Evolutionary conservation across 768 basidiomycete genomes (phyloP).

Genomic region (Termitomyces sp.): DNA sequence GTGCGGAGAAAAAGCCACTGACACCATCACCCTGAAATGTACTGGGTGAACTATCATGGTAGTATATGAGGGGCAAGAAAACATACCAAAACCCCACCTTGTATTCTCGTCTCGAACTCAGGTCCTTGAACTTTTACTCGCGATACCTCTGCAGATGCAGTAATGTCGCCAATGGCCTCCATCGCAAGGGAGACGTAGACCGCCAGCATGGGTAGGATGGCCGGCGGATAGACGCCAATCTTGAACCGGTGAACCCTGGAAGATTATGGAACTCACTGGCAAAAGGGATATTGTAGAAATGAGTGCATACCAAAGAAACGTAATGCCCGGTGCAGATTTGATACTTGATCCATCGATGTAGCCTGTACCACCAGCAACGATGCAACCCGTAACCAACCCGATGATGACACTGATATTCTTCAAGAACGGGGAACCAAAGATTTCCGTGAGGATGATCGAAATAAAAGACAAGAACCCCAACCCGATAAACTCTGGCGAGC

Average conservation of each 20-base stretch:
- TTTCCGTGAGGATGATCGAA: conserved; percentile 72
- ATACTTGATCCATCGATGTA: conserved; percentile 72
- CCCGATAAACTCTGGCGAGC: conserved; percentile 80
- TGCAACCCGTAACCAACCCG: conserved; percentile 73
- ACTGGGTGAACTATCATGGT: conserved; percentile 42
- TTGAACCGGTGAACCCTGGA: conserved; percentile 73
- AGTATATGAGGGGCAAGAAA: conserved; percentile 13
- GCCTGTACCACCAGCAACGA: conserved; percentile 75
- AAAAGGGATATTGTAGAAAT: neutral
- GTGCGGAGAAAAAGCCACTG: conserved; percentile 72
- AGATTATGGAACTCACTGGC: neutral
- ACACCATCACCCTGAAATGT: conserved; percentile 66
- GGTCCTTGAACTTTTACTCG: conserved; percentile 67
- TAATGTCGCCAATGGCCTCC: conserved; percentile 86
- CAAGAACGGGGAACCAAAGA: conserved; percentile 84
- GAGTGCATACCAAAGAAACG: conserved; percentile 66
- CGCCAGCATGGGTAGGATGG: conserved; percentile 43
- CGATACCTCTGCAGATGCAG: conserved; percentile 81
- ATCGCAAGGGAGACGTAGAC: conserved; percentile 61
- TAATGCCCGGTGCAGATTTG: conserved; percentile 68
- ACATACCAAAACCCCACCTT: conserved; percentile 72
- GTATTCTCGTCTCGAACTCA: conserved; percentile 79
- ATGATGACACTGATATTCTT: conserved; percentile 79
- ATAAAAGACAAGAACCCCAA: conserved; percentile 83
- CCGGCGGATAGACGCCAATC: conserved; percentile 73